Percentiles rank a stretch among this genome's conserved stretches.
Evolutionary conservation across 306 rosid species (phyloP).

Genomic region (Herpetospermum pedunculosum): DNA sequence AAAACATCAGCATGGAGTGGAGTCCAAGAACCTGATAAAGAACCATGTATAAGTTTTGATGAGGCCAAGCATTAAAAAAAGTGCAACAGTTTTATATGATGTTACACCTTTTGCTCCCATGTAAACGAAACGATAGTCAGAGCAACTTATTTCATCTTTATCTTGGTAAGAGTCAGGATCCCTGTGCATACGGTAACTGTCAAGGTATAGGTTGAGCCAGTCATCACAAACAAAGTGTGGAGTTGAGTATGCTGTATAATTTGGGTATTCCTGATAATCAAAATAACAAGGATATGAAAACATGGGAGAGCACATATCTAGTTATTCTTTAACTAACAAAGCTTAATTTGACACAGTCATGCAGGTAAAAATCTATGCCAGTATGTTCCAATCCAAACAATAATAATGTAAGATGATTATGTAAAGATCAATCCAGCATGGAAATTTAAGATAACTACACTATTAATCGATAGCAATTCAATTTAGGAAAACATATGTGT

Average conservation of each 20-base stretch:
- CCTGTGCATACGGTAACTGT: slow-evolving; percentile 52
- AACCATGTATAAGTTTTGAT: not conserved
- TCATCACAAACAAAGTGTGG: slow-evolving; percentile 74
- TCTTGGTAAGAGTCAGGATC: slow-evolving; percentile 40
- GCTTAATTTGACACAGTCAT: not conserved
- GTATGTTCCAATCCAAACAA: not conserved
- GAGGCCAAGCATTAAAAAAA: not conserved
- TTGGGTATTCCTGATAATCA: slow-evolving; percentile 66
- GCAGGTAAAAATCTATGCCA: not conserved
- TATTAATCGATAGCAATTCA: not conserved
- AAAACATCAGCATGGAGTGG: slow-evolving; percentile 96
- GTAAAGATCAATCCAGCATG: not conserved
- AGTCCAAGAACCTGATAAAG: slow-evolving; percentile 81
- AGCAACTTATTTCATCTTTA: slow-evolving; percentile 62
- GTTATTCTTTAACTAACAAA: slow-evolving; percentile 5
- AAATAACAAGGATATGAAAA: slow-evolving; percentile 16
- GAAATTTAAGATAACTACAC: not conserved
- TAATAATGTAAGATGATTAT: not conserved
- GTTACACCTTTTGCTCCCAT: slow-evolving; percentile 78
- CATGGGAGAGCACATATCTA: slow-evolving; percentile 1
- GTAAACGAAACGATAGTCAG: slow-evolving; percentile 92
- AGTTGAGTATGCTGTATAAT: slow-evolving; percentile 63
- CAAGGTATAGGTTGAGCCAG: slow-evolving; percentile 90
- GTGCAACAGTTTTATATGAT: not conserved
- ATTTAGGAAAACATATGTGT: not conserved